phyloP scores from a whole-genome alignment of 2,329 filamentous ascomycete species.

The Aspergillus sp. region DNA sequence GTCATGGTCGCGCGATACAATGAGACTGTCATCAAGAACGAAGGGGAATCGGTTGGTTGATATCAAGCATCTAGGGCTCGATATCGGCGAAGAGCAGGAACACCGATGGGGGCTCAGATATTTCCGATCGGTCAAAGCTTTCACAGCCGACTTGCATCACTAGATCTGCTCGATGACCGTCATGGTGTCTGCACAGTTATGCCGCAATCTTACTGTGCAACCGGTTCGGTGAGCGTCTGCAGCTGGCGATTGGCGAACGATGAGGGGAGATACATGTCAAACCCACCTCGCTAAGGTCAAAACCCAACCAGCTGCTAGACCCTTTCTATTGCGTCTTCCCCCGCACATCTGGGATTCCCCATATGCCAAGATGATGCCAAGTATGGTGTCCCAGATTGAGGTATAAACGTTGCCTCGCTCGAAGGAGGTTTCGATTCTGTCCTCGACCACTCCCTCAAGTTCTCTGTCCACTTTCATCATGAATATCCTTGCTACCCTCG shows the following conservation, averaged over 20 bases:
- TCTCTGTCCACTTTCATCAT: neutral
- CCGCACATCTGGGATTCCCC: neutral
- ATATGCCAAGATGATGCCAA: conserved; percentile 1
- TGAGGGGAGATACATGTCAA: neutral
- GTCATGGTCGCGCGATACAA: no score
- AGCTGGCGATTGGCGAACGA: neutral
- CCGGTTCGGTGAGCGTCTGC: no score
- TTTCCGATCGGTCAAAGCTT: no score
- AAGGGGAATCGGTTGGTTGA: neutral
- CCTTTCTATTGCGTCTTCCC: neutral
- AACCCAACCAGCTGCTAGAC: neutral
- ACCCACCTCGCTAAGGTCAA: neutral
- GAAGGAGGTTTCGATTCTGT: neutral
- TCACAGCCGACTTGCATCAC: no score
- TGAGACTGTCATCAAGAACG: no score
- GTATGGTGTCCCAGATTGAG: neutral
- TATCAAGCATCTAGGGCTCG: neutral
- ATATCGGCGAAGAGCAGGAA: no score
- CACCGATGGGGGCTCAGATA: no score
- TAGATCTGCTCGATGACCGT: no score
- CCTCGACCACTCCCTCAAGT: neutral
- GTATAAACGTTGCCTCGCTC: neutral
- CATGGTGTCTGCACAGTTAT: no score
- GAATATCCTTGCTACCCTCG: neutral
- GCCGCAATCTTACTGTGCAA: no score